Evolutionary conservation across 805 yeast species (phyloP), one percentile per base, ranked within the genome.

Genomic region (Debaryomyces hansenii): DNA sequence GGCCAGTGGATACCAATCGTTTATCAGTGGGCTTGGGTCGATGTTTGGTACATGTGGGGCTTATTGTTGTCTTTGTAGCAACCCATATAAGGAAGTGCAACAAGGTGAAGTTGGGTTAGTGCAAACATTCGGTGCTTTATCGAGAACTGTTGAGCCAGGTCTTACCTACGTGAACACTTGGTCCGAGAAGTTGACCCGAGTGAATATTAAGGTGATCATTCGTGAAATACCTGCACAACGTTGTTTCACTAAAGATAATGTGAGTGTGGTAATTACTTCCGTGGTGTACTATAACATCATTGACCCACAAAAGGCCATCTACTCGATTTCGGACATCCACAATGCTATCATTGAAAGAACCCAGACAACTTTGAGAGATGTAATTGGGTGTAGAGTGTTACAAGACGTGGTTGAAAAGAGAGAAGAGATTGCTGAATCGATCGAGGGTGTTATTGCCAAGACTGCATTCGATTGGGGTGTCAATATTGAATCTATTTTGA

Each of bases 361-460:
- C 4, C 87, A 84, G 63, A 84, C 88, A 37, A 84, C 90, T 3
- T 67, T 84, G 57, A 74, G 90, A 62, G 87, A 84, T 53, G 90
- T 84, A 18, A 76, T 83, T 45, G 90, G 90, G 51, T 72, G 84
- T 29, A 66, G 87, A 41, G 72, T 70, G 16, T 69, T 84, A 55
- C 90, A 84, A 66, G 90, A 84, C 54, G 85, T 84, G 18, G 83
- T 84, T 55, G 90, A 84, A 58, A 80, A 83, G 59, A 68, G 90
- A 52, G 90, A 84, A 54, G 87, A 84, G 61, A 77, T 84, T 51
- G 89, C 90, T 16, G 79, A 72, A 41, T 70, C 84, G 20, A 84
- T 84, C 55, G 84, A 78, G 58, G 75, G 70, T 46, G 78, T 84
- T 48, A 84, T 84, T 48, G 60, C 81, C 31, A 78, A 75, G 49